These are phyloP conservation scores for Plasmodium cynomolgi DNA, from an alignment of 169 alveolate genomes.

Conservation along the genomic window DNA sequence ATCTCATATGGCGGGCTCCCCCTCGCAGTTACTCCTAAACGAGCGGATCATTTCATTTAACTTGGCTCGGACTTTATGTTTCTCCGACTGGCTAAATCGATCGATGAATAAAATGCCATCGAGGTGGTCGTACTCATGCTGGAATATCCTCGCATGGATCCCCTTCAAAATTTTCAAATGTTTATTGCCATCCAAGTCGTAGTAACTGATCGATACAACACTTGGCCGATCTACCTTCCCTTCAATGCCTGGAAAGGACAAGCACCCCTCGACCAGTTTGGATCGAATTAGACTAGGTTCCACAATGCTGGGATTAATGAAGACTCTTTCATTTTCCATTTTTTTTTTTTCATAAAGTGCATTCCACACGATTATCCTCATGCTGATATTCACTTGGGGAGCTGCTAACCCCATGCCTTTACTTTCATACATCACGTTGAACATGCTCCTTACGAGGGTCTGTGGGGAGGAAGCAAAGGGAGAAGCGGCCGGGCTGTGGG, in stretches of 20 bases:
- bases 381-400: conserved; percentile 73
- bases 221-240: conserved; percentile 70
- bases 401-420: conserved; percentile 78
- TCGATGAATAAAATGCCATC: conserved; percentile 73
- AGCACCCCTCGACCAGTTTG: conserved; percentile 53
- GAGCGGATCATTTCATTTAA: conserved; percentile 37
- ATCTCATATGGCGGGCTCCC: conserved; percentile 18
- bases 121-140: conserved; percentile 75
- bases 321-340: conserved; percentile 37
- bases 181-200: conserved; percentile 32
- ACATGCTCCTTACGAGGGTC: conserved; percentile 24
- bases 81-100: conserved; percentile 41
- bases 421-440: conserved; percentile 55
- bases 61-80: conserved; percentile 23
- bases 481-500: background rate
- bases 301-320: conserved; percentile 63
- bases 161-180: conserved; percentile 65
- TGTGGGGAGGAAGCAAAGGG: background rate
- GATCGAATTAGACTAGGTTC: conserved; percentile 13
- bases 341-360: conserved; percentile 38
- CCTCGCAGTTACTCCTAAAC: conserved; percentile 26
- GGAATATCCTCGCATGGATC: conserved; percentile 68
- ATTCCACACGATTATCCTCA: conserved; percentile 71
- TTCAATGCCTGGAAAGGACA: conserved; percentile 70
- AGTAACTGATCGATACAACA: conserved; percentile 35